These are phyloP conservation scores for Chimonanthus salicifolius DNA, from an alignment of 164 flowering plant genomes.

Conservation along the genomic window DNA sequence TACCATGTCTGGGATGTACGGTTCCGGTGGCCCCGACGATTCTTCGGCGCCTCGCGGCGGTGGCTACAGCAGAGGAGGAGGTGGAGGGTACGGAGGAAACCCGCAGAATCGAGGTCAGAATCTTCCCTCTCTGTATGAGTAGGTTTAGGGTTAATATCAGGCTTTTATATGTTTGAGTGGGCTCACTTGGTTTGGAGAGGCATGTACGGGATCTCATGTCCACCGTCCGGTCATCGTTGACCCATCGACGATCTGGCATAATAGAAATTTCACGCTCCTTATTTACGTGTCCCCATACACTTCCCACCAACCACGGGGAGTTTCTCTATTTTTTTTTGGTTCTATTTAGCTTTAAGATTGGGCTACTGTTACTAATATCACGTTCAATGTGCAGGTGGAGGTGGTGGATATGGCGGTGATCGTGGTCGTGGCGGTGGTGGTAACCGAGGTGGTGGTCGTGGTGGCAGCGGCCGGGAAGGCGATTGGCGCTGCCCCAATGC, in stretches of 20 bases:
- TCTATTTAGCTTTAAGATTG: neutral
- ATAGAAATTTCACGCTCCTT: too few species aligned
- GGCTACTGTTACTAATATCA: neutral
- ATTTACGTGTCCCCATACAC: too few species aligned
- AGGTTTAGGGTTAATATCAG: constrained; percentile 2
- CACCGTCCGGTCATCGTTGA: too few species aligned
- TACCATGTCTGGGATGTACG: constrained; percentile 48
- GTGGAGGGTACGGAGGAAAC: constrained; percentile 36
- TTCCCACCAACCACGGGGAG: too few species aligned
- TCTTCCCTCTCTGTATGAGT: neutral
- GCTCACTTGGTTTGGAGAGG: too few species aligned
- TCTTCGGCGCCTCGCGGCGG: constrained; percentile 27
- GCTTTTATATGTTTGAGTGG: too few species aligned
- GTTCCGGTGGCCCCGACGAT: constrained; percentile 45
- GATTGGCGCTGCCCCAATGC: constrained; percentile 91
- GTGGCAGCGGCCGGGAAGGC: constrained; percentile 62
- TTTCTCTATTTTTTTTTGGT: neutral
- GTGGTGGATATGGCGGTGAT: constrained; percentile 28
- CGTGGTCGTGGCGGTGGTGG: constrained; percentile 45
- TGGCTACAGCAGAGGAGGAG: constrained; percentile 14
- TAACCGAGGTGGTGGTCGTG: constrained; percentile 31
- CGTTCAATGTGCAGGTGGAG: constrained; percentile 9
- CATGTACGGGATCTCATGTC: too few species aligned
- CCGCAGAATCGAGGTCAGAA: constrained; percentile 40
- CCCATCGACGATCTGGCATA: too few species aligned